Base-by-base conservation (phyloP, 2,329 filamentous ascomycete genomes). In the Diaporthe citriasiana region DNA sequence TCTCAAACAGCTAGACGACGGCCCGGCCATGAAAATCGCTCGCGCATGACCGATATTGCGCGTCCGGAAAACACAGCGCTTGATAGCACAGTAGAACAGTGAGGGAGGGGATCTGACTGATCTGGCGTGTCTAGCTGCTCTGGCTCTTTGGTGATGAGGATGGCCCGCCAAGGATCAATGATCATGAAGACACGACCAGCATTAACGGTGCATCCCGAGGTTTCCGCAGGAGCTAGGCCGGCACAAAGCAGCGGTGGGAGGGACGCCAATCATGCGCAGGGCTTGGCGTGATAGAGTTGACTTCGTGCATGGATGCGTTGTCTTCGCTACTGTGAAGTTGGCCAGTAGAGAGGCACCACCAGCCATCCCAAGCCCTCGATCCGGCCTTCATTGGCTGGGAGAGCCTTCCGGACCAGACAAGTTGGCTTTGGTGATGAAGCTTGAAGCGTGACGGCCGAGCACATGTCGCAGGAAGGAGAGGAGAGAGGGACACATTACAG, bases 371-470 rank as follows among this genome's bases (percentile, higher is more conserved):
- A 68, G 42, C 30, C 9, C 35, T 27, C 40, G n/a, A 45, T n/a
- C 22, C 25, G 30, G 73, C 78, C 79, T 75, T 85, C 83, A 89
- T 87, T 88, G 87, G 86, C 81, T 81, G 79, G 79, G 77, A 77
- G 73, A 74, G 77, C 75, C 77, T 79, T 80, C 78, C 78, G 77
- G 76, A 79, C 81, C 85, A 84, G 80, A 83, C 80, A 83, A 82
- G 80, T 80, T 78, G 77, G 76, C 76, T 77, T 35, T 57, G 25
- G 40, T 55, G 50, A 17, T 63, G 60, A 45, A 72, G 50, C 45
- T 50, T 42, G 45, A 51, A 70, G 55, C 55, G 77, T 78, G 76
- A 76, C 79, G 80, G 78, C 78, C 56, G 51, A 60, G 56, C 70
- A 45, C 25, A 38, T n/a, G 55, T 35, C 45, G 70, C 70, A 72